These are phyloP conservation scores for Pachysandra terminalis DNA, from an alignment of 164 flowering plant genomes.

Conservation along the genomic window DNA sequence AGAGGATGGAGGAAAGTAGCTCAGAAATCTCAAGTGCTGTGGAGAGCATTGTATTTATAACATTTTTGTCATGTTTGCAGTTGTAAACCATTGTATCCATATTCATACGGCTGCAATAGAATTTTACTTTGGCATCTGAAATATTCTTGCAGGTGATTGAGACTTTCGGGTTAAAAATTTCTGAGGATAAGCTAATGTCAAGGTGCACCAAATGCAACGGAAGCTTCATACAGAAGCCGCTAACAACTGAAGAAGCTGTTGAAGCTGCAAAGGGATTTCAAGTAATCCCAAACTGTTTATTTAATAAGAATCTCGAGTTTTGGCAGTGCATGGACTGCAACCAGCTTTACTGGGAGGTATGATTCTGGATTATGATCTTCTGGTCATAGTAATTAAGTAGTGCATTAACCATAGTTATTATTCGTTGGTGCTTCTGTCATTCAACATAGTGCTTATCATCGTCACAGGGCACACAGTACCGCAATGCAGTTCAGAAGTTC, in stretches of 20 bases:
- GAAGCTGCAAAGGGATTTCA: slow-evolving; percentile 95
- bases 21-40: no score
- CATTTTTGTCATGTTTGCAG: not conserved
- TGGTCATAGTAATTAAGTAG: not conserved
- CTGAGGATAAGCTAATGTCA: slow-evolving; percentile 84
- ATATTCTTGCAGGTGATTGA: slow-evolving; percentile 62
- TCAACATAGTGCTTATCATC: not conserved
- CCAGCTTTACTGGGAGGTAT: slow-evolving; percentile 98
- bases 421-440: slow-evolving; percentile 2
- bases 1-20: no score
- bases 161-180: slow-evolving; percentile 63
- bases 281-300: slow-evolving; percentile 80
- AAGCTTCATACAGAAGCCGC: slow-evolving; percentile 76
- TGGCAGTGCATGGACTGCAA: slow-evolving; percentile 94
- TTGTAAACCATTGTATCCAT: no score
- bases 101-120: not conserved
- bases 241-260: slow-evolving; percentile 80
- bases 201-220: slow-evolving; percentile 98
- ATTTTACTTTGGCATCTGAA: not conserved
- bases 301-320: slow-evolving; percentile 72
- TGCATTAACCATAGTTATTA: no score
- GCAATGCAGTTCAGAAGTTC: slow-evolving; percentile 90
- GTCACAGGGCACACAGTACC: slow-evolving; percentile 92
- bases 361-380: not conserved
- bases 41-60: no score